phyloP scores from a whole-genome alignment of 768 basidiomycete species.

The Suillus paluster region DNA sequence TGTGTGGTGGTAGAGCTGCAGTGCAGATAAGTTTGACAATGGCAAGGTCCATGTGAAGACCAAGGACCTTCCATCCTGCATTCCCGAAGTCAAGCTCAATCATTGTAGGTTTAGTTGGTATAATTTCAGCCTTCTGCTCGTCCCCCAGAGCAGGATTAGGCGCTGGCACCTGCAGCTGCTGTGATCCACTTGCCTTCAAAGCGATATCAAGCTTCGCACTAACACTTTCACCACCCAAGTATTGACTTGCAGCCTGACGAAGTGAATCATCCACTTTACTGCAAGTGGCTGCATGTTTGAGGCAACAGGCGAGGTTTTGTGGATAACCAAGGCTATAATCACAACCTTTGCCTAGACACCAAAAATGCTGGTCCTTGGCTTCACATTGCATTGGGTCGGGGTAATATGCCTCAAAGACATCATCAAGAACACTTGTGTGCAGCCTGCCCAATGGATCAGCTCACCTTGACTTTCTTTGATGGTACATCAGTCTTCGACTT shows the following conservation, averaged over 20 bases:
- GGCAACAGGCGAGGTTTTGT: not conserved
- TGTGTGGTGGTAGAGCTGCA: not conserved
- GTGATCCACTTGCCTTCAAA: not conserved
- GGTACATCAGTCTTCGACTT: no score
- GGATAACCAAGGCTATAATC: not conserved
- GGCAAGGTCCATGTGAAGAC: not conserved
- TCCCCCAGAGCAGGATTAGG: no score
- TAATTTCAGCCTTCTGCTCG: no score
- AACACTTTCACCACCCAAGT: not conserved
- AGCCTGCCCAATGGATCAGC: no score
- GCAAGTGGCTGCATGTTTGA: not conserved
- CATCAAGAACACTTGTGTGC: no score
- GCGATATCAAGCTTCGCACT: not conserved
- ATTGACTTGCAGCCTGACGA: not conserved
- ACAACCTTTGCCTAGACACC: not conserved
- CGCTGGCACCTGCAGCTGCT: not conserved
- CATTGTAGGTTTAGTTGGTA: not conserved
- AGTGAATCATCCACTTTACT: not conserved
- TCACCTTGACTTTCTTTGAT: no score
- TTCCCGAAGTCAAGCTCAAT: not conserved
- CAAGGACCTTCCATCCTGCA: not conserved
- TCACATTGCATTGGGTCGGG: not conserved
- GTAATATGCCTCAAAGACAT: no score
- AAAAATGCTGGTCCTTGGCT: not conserved
- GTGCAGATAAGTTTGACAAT: conserved; percentile 1